Base-by-base conservation (phyloP, 345 rosid genomes). In the Aurinia saxatilis region DNA sequence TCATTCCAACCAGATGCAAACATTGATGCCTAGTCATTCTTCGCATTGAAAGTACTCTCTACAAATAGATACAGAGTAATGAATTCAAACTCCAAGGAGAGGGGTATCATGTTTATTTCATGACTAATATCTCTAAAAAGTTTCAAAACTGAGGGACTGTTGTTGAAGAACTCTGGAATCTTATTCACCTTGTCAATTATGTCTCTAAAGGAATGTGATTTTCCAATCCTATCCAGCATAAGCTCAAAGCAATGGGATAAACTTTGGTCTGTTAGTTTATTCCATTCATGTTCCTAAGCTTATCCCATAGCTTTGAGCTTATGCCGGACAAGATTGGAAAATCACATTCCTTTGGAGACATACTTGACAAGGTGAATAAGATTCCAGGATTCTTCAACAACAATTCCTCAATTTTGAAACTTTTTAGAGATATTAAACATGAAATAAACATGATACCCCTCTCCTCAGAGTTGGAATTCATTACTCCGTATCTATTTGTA, bases 161-260 rank as follows among this genome's bases (percentile, higher is more conserved):
- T 74, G 36, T 68, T 61, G 65, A 80, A 50, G 60, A 77, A 77
- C 66, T 54, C 74, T 13, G 68, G 61, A 3, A 81, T 30, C 33
- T 18, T 37, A 66, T 50, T 79, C 35, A 78, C 78, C 40, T 73
- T 10, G 37, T 34, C 37, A 34, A 34, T 11, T 10, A 34, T 41
- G n/a, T 10, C 51, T 42, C 30, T 42, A 45, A 78, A 48, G 14
- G 44, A 42, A 48, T 27, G 71, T 47, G 77, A 31, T 23, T 1
- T 40, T 7, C 62, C 63, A 12, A 79, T 66, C 65, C 71, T 71
- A 49, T 68, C 75, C 12, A 83, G 74, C 73, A 81, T 71, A 36
- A 77, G 79, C 56, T 72, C 76, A 14, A 81, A 71, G 67, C 84
- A 84, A 31, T 75, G 73, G 30, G 80, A 75, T 51, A 79, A 75